phyloP scores from a whole-genome alignment of 352 stramenopile genomes.

The Phytophthora citrophthora region DNA sequence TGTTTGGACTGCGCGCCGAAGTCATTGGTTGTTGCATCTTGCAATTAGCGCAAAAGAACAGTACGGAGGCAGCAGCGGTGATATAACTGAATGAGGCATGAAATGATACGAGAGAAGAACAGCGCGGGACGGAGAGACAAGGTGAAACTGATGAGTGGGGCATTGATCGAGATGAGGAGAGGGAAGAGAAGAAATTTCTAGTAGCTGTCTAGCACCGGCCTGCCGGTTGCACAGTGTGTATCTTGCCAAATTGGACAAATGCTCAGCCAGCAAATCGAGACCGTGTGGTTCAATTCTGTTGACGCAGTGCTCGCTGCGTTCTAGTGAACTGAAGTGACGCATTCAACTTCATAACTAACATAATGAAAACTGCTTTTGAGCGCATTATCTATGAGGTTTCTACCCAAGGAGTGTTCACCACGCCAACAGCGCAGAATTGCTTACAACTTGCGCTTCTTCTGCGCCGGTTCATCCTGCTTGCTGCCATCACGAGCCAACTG shows the following conservation, averaged over 20 bases:
- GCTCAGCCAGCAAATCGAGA: not conserved
- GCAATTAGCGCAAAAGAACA: slow-evolving; percentile 1
- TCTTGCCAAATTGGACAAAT: slow-evolving; percentile 1
- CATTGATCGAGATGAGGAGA: slow-evolving; percentile 15
- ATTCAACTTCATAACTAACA: slow-evolving; percentile 23
- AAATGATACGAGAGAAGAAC: not conserved
- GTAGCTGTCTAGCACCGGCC: not conserved
- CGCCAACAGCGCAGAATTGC: slow-evolving; percentile 6
- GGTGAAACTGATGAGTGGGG: slow-evolving; percentile 12
- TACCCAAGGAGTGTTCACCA: slow-evolving; percentile 6
- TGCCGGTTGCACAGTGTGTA: slow-evolving; percentile 1
- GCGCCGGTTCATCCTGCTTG: slow-evolving; percentile 51
- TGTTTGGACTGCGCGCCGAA: not conserved
- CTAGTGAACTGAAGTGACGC: not conserved
- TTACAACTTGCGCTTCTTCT: slow-evolving; percentile 76
- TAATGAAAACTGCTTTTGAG: slow-evolving; percentile 36
- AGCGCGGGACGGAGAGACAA: slow-evolving; percentile 5
- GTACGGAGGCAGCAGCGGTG: slow-evolving; percentile 2
- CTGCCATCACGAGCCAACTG: slow-evolving; percentile 91
- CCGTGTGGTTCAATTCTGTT: not conserved
- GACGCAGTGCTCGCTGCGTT: not conserved
- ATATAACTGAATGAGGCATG: slow-evolving; percentile 1
- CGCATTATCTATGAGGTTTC: slow-evolving; percentile 36
- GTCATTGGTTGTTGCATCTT: not conserved
- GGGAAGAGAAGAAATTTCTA: not conserved